phyloP scores from a whole-genome alignment of 345 rosid genomes.

The Schrenkiella parvula region DNA sequence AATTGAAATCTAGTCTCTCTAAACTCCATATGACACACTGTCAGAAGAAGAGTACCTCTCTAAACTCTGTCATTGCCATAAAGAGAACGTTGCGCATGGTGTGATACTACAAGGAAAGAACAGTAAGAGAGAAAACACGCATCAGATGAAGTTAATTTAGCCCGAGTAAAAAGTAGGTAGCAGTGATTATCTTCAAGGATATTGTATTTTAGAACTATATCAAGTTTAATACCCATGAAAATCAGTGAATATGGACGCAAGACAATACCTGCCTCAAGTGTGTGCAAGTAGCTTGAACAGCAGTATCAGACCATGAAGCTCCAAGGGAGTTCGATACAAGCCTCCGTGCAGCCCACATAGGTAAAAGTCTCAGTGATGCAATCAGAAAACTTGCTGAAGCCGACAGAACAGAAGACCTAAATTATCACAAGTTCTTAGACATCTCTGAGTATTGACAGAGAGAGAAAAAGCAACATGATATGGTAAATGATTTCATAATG shows the following conservation, averaged over 20 bases:
- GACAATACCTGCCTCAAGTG: slow-evolving; percentile 60
- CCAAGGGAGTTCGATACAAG: slow-evolving; percentile 50
- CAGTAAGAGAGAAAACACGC: too few species aligned
- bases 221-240: too few species aligned
- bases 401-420: slow-evolving; percentile 63
- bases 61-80: slow-evolving; percentile 74
- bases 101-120: slow-evolving; percentile 59
- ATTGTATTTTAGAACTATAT: too few species aligned
- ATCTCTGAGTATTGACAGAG: not conserved
- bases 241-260: not conserved
- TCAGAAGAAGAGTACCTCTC: slow-evolving; percentile 42
- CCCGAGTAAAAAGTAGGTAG: too few species aligned
- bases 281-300: slow-evolving; percentile 63
- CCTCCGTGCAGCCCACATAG: slow-evolving; percentile 40
- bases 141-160: too few species aligned
- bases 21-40: not conserved
- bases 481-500: not conserved
- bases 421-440: slow-evolving; percentile 23
- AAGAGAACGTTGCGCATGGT: slow-evolving; percentile 63
- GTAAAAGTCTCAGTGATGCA: slow-evolving; percentile 59
- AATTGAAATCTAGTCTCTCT: not conserved
- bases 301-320: slow-evolving; percentile 62
- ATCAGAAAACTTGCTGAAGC: slow-evolving; percentile 42
- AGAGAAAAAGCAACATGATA: not conserved
- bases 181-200: too few species aligned